Conservation (phyloP, 202 grass and related monocot species). For the Zizania palustris region DNA sequence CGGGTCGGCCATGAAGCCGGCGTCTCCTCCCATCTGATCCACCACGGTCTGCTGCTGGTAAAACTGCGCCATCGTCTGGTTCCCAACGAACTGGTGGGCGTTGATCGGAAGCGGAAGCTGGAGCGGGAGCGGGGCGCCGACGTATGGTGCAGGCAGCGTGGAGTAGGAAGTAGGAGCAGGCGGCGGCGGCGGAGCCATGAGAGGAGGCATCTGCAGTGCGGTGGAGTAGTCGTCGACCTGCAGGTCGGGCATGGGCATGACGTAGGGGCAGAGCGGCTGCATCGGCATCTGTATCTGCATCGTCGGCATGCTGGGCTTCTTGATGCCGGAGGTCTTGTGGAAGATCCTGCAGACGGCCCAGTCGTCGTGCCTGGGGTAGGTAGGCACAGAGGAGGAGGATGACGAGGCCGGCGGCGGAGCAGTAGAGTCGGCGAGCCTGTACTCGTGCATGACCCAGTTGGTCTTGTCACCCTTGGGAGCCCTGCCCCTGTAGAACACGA, state of each 20-base stretch:
- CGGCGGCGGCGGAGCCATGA: conserved; percentile 24
- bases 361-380: conserved; percentile 32
- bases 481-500: conserved; percentile 83
- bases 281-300: not conserved
- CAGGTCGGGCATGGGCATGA: not conserved
- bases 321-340: conserved; percentile 56
- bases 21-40: conserved; percentile 1
- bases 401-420: not conserved
- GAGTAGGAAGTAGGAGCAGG: conserved; percentile 23
- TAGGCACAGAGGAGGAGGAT: not conserved
- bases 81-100: not conserved
- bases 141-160: not conserved
- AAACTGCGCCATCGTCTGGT: not conserved
- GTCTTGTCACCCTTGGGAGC: conserved; percentile 73
- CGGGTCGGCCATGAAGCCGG: conserved; percentile 1
- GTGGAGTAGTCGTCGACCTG: conserved; percentile 32
- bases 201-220: conserved; percentile 39
- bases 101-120: not conserved
- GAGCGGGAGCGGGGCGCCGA: no score
- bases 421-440: conserved; percentile 35
- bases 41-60: conserved; percentile 27
- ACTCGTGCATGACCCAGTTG: conserved; percentile 98
- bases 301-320: conserved; percentile 34
- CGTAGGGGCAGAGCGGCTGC: no score
- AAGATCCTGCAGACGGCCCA: conserved; percentile 76